Conservation (phyloP, 2,329 filamentous ascomycete species). For the Xylaria sp. region DNA sequence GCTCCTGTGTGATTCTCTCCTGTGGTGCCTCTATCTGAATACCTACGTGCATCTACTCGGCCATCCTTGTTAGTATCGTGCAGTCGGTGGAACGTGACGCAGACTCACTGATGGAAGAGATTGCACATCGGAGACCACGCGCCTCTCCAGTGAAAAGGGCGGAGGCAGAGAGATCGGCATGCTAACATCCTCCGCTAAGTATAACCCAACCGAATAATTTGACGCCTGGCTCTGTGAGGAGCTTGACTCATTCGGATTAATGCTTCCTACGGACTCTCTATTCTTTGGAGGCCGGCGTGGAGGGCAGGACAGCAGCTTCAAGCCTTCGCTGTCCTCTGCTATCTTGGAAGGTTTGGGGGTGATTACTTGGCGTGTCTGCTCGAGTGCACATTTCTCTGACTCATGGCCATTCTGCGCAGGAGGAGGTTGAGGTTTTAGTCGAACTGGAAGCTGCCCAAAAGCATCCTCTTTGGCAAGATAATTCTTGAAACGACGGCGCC, state of each 20-base stretch:
- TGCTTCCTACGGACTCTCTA: constrained; percentile 31
- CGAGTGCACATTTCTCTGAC: constrained; percentile 23
- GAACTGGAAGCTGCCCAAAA: constrained; percentile 37
- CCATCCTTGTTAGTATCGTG: constrained; percentile 22
- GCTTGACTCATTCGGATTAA: constrained; percentile 31
- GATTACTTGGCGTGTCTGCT: constrained; percentile 24
- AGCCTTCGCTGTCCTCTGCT: constrained; percentile 30
- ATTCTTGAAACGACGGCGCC: constrained; percentile 48
- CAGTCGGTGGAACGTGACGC: background rate
- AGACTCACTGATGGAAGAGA: constrained; percentile 46
- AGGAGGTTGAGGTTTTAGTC: constrained; percentile 25
- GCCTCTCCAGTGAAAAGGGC: constrained; percentile 45
- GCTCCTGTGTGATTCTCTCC: constrained; percentile 29
- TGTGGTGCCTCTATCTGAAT: constrained; percentile 25
- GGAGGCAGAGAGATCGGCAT: constrained; percentile 43
- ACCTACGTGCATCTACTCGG: constrained; percentile 29
- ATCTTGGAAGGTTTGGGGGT: constrained; percentile 27
- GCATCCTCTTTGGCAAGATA: constrained; percentile 48
- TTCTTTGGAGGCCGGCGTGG: constrained; percentile 36
- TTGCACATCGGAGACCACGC: constrained; percentile 44
- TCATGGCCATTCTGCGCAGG: constrained; percentile 30
- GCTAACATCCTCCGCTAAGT: constrained; percentile 29
- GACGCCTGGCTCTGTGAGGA: constrained; percentile 39
- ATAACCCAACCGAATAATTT: constrained; percentile 32
- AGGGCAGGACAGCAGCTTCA: constrained; percentile 32